phyloP scores from a whole-genome alignment of 1,284 basidiomycete species.

The Rhodotorula mucilaginosa region DNA sequence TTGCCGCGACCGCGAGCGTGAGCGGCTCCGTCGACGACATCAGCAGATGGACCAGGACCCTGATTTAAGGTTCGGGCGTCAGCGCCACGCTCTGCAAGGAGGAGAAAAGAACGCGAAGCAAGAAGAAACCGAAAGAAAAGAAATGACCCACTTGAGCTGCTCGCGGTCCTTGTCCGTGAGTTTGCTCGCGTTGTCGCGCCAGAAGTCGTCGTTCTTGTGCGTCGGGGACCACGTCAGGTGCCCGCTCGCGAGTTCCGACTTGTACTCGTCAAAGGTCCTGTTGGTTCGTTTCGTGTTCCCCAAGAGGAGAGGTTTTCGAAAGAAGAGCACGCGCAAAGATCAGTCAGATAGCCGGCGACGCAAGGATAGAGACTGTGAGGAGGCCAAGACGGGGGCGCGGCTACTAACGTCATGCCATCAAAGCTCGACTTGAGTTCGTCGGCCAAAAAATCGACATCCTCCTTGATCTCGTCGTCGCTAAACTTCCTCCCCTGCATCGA shows the following conservation, averaged over 20 bases:
- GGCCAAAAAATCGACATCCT: slow-evolving; percentile 81
- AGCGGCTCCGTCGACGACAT: slow-evolving; percentile 67
- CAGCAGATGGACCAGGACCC: slow-evolving; percentile 66
- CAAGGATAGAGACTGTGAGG: background rate
- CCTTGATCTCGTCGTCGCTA: slow-evolving; percentile 85
- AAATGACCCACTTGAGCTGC: slow-evolving; percentile 65
- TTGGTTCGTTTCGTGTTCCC: background rate
- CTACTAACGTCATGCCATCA: slow-evolving; percentile 79
- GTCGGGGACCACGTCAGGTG: slow-evolving; percentile 90
- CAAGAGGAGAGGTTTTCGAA: background rate
- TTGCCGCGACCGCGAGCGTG: slow-evolving; percentile 75
- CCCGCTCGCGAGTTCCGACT: slow-evolving; percentile 82
- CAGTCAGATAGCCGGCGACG: background rate
- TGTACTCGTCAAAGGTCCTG: slow-evolving; percentile 94
- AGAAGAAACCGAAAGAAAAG: background rate
- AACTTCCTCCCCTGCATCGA: slow-evolving; percentile 79
- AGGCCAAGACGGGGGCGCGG: background rate
- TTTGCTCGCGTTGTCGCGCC: slow-evolving; percentile 88
- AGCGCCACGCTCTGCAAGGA: too few relatives aligned
- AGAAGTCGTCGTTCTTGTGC: slow-evolving; percentile 94
- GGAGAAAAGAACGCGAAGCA: too few relatives aligned
- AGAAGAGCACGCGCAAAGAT: background rate
- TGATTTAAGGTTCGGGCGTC: background rate
- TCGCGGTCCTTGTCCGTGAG: slow-evolving; percentile 77
- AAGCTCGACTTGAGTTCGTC: slow-evolving; percentile 78